These are phyloP conservation scores for Primulina eburnea DNA, from an alignment of 257 asterid genomes.

Conservation along the genomic window DNA sequence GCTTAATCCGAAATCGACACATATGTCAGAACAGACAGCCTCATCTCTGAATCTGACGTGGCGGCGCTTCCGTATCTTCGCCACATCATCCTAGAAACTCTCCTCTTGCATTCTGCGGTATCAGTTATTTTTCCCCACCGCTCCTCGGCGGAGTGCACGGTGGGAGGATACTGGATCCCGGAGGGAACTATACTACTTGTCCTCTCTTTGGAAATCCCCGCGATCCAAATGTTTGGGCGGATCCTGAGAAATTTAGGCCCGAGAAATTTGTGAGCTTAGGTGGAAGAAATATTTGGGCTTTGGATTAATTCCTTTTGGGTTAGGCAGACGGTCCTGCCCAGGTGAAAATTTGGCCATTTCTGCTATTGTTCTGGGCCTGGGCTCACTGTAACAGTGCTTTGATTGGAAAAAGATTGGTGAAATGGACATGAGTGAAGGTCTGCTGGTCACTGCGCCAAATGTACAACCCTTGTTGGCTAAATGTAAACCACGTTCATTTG, in stretches of 20 bases:
- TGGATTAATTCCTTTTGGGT: constrained; percentile 42
- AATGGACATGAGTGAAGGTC: constrained; percentile 52
- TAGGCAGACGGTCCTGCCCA: constrained; percentile 62
- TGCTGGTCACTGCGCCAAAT: constrained; percentile 47
- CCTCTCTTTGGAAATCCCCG: constrained; percentile 67
- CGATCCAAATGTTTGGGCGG: constrained; percentile 60
- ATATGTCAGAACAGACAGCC: constrained; percentile 34
- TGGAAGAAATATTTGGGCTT: constrained; percentile 45
- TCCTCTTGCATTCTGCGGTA: constrained; percentile 67
- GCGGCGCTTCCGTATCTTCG: constrained; percentile 44
- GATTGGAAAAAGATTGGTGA: constrained; percentile 51
- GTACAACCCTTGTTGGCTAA: constrained; percentile 44
- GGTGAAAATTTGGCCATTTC: constrained; percentile 42
- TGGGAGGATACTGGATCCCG: constrained; percentile 65
- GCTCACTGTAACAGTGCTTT: constrained; percentile 47
- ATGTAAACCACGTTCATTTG: constrained; percentile 45
- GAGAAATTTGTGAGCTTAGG: constrained; percentile 67
- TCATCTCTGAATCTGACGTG: constrained; percentile 44
- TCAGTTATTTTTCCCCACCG: constrained; percentile 69
- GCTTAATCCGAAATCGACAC: constrained; percentile 48
- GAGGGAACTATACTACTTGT: constrained; percentile 58
- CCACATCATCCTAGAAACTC: constrained; percentile 48
- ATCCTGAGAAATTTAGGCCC: constrained; percentile 65
- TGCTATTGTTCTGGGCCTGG: constrained; percentile 43
- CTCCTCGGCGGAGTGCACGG: constrained; percentile 55